A percentile compares a stretch with the other conserved stretches of the same genome.
Evolutionary conservation across 805 yeast species (phyloP).

Genomic region (Tetrapisispora iriomotensis): DNA sequence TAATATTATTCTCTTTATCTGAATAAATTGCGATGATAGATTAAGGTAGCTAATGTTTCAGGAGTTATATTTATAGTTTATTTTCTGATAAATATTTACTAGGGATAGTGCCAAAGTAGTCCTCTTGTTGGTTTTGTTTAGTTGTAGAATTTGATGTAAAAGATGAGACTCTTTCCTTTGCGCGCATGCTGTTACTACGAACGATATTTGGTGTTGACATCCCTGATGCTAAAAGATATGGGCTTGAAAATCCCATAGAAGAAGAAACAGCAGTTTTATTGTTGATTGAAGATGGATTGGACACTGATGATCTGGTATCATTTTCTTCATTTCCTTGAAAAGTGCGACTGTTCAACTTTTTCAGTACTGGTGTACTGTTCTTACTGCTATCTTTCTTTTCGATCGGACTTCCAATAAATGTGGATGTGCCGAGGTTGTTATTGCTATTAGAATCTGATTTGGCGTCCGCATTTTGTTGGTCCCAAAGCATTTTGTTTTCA

Average conservation of each 20-base stretch:
- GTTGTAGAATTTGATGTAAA: neutral
- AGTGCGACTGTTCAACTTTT: conserved; percentile 1
- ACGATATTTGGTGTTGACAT: conserved; percentile 40
- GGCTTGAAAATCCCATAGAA: conserved; percentile 50
- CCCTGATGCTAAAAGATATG: conserved; percentile 58
- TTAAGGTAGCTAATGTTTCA: no score
- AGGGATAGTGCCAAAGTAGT: neutral
- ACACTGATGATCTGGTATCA: conserved; percentile 11
- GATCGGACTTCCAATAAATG: neutral
- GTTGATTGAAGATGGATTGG: conserved; percentile 7
- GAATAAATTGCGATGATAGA: no score
- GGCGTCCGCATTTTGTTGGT: conserved; percentile 14
- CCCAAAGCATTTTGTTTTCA: conserved; percentile 25
- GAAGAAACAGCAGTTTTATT: conserved; percentile 17
- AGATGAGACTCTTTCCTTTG: conserved; percentile 2
- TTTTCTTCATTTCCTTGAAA: neutral
- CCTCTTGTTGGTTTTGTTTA: neutral
- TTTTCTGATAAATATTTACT: conserved; percentile 1
- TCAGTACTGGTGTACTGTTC: neutral
- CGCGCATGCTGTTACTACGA: conserved; percentile 8
- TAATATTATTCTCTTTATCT: no score
- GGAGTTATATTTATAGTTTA: neutral
- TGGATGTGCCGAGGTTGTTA: conserved; percentile 3
- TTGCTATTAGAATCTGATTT: conserved; percentile 1
- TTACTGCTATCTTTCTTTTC: neutral